phyloP scores from a whole-genome alignment of 129 eudicot species.

The Cynara cardunculus region DNA sequence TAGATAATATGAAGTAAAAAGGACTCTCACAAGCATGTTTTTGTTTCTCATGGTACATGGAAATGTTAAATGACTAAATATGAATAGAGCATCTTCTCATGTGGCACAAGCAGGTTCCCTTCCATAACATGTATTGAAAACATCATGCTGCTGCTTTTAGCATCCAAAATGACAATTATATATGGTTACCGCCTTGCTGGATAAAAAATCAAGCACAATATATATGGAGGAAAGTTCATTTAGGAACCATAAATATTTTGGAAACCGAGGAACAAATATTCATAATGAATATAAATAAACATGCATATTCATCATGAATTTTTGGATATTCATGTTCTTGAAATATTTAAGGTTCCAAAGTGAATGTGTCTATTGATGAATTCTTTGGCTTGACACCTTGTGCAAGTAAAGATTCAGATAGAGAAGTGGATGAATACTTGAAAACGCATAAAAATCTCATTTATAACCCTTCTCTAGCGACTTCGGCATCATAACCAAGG shows the following conservation, averaged over 20 bases:
- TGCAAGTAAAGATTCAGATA: background rate
- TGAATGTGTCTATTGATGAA: too few species aligned
- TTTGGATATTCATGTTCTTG: background rate
- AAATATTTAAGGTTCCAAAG: background rate
- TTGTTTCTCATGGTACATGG: too few species aligned
- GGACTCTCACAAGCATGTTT: too few species aligned
- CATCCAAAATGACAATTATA: background rate
- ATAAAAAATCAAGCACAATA: background rate
- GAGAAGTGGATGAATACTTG: background rate
- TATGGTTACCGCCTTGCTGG: background rate
- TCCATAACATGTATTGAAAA: background rate
- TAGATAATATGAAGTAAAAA: too few species aligned
- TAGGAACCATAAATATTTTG: background rate
- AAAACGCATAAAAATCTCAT: background rate
- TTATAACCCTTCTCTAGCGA: background rate
- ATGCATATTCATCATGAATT: background rate
- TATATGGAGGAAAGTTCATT: background rate
- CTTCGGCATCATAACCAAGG: too few species aligned
- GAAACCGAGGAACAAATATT: background rate
- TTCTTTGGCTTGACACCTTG: background rate
- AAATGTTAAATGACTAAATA: too few species aligned
- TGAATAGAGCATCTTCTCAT: background rate
- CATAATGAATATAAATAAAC: background rate
- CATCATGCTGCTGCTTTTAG: background rate
- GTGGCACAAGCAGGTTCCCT: background rate